A percentile compares a stretch with the other conserved stretches of the same genome.
Conservation (phyloP, 2,329 filamentous ascomycete genomes). For the Blumeria hordei region DNA sequence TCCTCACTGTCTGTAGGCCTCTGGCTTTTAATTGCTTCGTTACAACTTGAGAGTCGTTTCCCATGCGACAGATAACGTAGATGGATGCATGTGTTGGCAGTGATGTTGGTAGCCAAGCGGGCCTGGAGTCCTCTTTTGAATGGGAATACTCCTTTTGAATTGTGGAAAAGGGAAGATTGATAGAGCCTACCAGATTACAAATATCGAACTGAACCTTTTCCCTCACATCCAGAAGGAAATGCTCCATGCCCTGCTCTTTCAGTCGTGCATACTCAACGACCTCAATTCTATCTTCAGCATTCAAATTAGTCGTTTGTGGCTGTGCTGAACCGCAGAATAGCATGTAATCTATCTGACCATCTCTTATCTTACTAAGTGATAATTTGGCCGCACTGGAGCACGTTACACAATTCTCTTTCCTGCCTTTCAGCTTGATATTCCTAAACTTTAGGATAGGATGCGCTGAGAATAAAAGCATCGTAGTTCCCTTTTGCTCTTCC, state of each 20-base stretch:
- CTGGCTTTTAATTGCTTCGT: slow-evolving; percentile 36
- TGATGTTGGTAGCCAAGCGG: slow-evolving; percentile 18
- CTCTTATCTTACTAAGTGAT: slow-evolving; percentile 33
- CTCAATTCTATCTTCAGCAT: slow-evolving; percentile 40
- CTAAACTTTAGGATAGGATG: slow-evolving; percentile 36
- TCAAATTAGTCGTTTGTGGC: slow-evolving; percentile 29
- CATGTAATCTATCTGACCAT: slow-evolving; percentile 55
- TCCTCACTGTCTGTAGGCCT: slow-evolving; percentile 34
- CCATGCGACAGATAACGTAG: slow-evolving; percentile 48
- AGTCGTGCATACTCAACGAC: slow-evolving; percentile 28
- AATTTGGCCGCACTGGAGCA: slow-evolving; percentile 44
- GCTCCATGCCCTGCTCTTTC: slow-evolving; percentile 13
- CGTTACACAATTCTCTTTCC: slow-evolving; percentile 47
- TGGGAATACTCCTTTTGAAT: slow-evolving; percentile 14
- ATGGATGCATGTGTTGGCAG: slow-evolving; percentile 27
- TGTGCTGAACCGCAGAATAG: slow-evolving; percentile 51
- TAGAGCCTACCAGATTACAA: slow-evolving; percentile 46
- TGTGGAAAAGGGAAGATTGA: slow-evolving; percentile 48
- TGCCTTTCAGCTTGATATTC: slow-evolving; percentile 46
- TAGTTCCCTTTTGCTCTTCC: slow-evolving; percentile 6
- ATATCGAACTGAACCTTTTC: slow-evolving; percentile 70
- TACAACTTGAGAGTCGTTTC: slow-evolving; percentile 57
- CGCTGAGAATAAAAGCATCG: slow-evolving; percentile 26
- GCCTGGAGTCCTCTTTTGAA: slow-evolving; percentile 3
- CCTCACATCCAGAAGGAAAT: slow-evolving; percentile 57